Conservation (phyloP, 176 grass and related monocot genomes). For the Aegilops sharonensis region DNA sequence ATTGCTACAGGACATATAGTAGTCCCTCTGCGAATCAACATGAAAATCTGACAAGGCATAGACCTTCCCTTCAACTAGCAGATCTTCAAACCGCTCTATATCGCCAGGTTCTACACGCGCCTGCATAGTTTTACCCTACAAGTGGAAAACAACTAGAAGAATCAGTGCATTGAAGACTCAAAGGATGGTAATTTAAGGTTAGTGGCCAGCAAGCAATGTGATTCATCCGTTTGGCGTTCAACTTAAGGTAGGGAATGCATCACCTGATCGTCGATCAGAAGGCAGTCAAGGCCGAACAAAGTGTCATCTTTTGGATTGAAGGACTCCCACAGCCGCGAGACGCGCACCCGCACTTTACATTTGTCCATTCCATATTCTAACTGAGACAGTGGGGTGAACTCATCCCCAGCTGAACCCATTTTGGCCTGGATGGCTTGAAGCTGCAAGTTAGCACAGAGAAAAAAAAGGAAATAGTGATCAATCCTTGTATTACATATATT, state of each 20-base stretch:
- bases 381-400: conserved; percentile 18
- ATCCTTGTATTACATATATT: neutral
- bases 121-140: conserved; percentile 13
- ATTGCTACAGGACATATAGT: conserved; percentile 1
- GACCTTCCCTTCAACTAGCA: neutral
- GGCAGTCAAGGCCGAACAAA: neutral
- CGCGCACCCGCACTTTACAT: neutral
- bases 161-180: neutral
- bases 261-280: conserved; percentile 3
- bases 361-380: neutral
- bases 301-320: conserved; percentile 10
- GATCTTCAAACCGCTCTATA: neutral
- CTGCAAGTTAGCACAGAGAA: neutral
- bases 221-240: neutral
- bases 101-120: neutral
- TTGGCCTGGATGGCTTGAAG: conserved; percentile 1
- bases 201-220: neutral
- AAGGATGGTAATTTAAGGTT: neutral
- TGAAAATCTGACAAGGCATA: neutral
- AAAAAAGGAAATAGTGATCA: neutral
- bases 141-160: neutral
- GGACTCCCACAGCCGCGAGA: neutral
- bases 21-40: neutral
- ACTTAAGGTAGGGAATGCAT: neutral
- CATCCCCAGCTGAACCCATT: conserved; percentile 7